phyloP scores from a whole-genome alignment of 805 yeast species.

The Torulaspora indica region DNA sequence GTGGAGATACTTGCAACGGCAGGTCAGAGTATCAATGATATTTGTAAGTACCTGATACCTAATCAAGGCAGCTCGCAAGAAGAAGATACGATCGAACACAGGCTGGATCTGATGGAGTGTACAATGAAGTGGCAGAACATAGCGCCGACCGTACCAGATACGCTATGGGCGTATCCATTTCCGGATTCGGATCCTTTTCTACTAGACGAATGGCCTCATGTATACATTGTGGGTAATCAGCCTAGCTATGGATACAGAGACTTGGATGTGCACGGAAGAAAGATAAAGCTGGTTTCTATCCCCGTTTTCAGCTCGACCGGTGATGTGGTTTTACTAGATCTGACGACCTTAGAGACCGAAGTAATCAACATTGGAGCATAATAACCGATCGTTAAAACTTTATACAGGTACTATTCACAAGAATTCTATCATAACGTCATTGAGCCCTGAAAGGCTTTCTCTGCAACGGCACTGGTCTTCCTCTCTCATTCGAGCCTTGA shows the following conservation, averaged over 20 bases:
- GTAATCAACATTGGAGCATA: constrained; percentile 38
- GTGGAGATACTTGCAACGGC: constrained; percentile 63
- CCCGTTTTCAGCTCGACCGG: constrained; percentile 70
- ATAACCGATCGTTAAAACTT: background rate
- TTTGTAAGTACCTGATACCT: constrained; percentile 59
- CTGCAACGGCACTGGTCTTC: constrained; percentile 45
- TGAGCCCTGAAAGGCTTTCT: constrained; percentile 24
- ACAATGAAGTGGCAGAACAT: constrained; percentile 80
- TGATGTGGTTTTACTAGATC: constrained; percentile 57
- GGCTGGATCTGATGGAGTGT: constrained; percentile 56
- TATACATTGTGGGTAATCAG: constrained; percentile 84
- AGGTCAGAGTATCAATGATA: constrained; percentile 82
- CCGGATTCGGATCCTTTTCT: constrained; percentile 74
- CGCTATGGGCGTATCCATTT: constrained; percentile 85
- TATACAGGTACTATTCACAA: constrained; percentile 5
- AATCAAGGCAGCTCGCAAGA: constrained; percentile 25
- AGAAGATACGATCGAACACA: constrained; percentile 27
- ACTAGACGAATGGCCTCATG: constrained; percentile 75
- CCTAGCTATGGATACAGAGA: constrained; percentile 49
- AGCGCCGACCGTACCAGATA: constrained; percentile 95
- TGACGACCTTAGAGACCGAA: constrained; percentile 52
- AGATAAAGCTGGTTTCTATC: constrained; percentile 55
- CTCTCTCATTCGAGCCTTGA: constrained; percentile 45
- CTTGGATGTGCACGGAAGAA: constrained; percentile 37
- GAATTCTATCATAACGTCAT: background rate